Percentiles rank a stretch among this genome's conserved stretches.
phyloP scores from a whole-genome alignment of 2,329 filamentous ascomycete genomes.

The Alternaria brassicicola region DNA sequence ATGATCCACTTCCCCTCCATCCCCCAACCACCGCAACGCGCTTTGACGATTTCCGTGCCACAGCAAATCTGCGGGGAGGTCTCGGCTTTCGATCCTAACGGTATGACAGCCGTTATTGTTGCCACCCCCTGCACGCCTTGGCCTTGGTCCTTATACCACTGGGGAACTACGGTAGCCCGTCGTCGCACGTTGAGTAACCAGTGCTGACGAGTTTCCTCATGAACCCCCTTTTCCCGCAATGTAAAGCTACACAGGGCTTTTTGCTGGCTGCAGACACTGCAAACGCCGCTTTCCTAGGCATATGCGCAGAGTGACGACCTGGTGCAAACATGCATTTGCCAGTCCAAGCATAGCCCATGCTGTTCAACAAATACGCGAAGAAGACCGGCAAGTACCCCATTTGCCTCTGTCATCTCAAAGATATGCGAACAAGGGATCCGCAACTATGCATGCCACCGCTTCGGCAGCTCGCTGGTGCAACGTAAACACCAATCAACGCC shows the following conservation, averaged over 20 bases:
- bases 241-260: background rate
- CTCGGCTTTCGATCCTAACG: conserved; percentile 21
- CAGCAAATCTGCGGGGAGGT: conserved; percentile 21
- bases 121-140: conserved; percentile 20
- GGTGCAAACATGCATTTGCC: conserved; percentile 8
- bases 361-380: conserved; percentile 14
- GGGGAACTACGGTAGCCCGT: conserved; percentile 21
- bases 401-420: conserved; percentile 29
- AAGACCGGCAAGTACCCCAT: conserved; percentile 22
- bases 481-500: conserved; percentile 34
- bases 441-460: conserved; percentile 42
- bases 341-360: conserved; percentile 22
- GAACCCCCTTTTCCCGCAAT: conserved; percentile 9
- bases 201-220: conserved; percentile 2
- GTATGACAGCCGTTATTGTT: conserved; percentile 36
- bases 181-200: conserved; percentile 18
- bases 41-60: conserved; percentile 27
- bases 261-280: background rate
- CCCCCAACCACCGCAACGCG: conserved; percentile 27
- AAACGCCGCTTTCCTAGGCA: conserved; percentile 1
- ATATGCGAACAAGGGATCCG: conserved; percentile 38
- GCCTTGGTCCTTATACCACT: conserved; percentile 20
- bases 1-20: conserved; percentile 23
- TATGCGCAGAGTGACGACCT: conserved; percentile 7
- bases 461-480: conserved; percentile 31